Conservation (phyloP, 176 grass and related monocot species). For the Raddia distichophylla region DNA sequence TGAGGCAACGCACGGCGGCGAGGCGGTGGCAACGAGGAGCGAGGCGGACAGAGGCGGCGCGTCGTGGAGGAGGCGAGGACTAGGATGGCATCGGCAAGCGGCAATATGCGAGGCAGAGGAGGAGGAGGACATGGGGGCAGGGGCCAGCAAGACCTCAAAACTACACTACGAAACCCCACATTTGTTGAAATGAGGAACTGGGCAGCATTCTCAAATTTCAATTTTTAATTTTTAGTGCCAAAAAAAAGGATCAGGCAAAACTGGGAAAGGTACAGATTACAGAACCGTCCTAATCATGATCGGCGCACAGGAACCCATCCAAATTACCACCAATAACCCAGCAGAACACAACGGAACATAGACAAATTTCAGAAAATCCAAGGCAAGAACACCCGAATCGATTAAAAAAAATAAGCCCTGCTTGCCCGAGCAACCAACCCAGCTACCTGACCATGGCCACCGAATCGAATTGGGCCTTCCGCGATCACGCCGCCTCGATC, state of each 20-base stretch:
- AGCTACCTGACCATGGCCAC: slow-evolving; percentile 17
- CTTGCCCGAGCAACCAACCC: slow-evolving; percentile 15
- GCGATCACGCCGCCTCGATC: slow-evolving; percentile 25
- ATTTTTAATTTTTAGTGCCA: no score
- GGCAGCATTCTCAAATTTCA: no score
- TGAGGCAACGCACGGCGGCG: no score
- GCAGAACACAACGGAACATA: not conserved
- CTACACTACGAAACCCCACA: not conserved
- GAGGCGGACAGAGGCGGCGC: no score
- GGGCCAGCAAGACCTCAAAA: not conserved
- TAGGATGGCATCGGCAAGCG: no score
- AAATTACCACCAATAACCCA: not conserved
- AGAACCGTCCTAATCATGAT: not conserved
- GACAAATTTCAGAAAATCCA: slow-evolving; percentile 36
- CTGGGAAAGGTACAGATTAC: not conserved
- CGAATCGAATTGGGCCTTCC: slow-evolving; percentile 20
- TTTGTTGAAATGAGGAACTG: not conserved
- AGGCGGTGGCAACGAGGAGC: no score
- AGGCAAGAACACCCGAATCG: not conserved
- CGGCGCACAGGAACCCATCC: not conserved
- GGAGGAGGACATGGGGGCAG: no score
- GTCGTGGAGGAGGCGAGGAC: no score
- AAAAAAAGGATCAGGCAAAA: not conserved
- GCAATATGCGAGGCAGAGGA: no score
- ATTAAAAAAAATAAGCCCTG: not conserved